Percentiles rank a stretch among this genome's conserved stretches.
phyloP scores from a whole-genome alignment of 371 early-diverging fungal species.

The Lichtheimia corymbifera region DNA sequence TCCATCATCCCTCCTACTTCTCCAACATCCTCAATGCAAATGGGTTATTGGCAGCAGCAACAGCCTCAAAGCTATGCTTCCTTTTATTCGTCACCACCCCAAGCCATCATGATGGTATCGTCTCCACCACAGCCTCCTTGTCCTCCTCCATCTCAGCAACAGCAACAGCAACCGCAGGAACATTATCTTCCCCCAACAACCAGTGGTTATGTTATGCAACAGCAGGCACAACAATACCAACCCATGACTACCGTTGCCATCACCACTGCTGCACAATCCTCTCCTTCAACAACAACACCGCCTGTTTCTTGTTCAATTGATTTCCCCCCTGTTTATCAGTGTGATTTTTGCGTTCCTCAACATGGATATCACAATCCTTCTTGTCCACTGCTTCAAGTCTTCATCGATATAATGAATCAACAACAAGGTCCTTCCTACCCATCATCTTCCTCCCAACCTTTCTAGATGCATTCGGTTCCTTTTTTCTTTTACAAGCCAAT shows the following conservation, averaged over 20 bases:
- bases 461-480: neutral
- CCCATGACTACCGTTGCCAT: neutral
- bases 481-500: neutral
- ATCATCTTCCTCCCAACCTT: neutral
- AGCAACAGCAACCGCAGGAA: neutral
- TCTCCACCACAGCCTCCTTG: neutral
- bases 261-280: neutral
- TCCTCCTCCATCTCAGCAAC: neutral
- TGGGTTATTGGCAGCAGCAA: neutral
- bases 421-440: neutral
- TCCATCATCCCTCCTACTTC: too few relatives aligned
- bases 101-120: neutral
- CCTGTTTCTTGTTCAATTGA: neutral
- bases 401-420: neutral
- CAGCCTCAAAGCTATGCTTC: neutral
- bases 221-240: neutral
- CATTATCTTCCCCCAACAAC: neutral
- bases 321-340: conserved; percentile 18
- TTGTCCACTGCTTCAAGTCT: conserved; percentile 15
- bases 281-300: conserved; percentile 4
- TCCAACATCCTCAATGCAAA: neutral
- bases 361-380: conserved; percentile 20
- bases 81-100: neutral
- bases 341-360: conserved; percentile 29
- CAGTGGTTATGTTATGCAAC: neutral